phyloP scores from a whole-genome alignment of 768 basidiomycete species.

The Boletus edulis region DNA sequence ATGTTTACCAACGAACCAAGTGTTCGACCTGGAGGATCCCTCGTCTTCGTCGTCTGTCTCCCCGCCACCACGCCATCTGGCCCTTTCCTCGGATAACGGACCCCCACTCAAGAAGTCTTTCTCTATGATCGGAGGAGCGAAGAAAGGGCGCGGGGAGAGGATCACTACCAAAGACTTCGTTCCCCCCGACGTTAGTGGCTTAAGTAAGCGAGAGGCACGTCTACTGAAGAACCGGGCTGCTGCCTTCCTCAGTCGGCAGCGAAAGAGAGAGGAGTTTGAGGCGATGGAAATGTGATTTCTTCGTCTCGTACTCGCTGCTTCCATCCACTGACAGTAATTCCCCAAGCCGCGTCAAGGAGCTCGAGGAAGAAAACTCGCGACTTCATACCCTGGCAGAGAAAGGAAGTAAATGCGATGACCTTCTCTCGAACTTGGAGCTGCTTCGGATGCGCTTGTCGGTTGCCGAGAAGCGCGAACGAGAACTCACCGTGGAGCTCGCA shows the following conservation, averaged over 20 bases:
- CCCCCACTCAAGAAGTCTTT: constrained; percentile 39
- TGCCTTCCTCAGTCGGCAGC: constrained; percentile 86
- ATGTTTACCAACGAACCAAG: constrained; percentile 68
- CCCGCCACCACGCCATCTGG: constrained; percentile 30
- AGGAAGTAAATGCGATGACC: constrained; percentile 37
- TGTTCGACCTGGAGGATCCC: constrained; percentile 54
- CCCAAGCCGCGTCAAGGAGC: constrained; percentile 73
- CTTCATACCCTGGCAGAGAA: constrained; percentile 59
- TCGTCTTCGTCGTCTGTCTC: constrained; percentile 36
- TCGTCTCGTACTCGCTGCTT: constrained; percentile 4
- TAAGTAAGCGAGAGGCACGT: constrained; percentile 87
- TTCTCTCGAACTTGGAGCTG: constrained; percentile 61
- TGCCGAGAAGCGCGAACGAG: constrained; percentile 63
- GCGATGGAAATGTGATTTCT: constrained; percentile 80
- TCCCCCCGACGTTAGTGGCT: constrained; percentile 83
- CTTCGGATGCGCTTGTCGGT: constrained; percentile 64
- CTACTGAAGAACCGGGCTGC: constrained; percentile 91
- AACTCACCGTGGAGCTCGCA: constrained; percentile 62
- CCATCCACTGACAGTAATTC: constrained; percentile 17
- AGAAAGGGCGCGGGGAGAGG: constrained; percentile 51
- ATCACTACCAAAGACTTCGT: constrained; percentile 78
- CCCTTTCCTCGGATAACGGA: constrained; percentile 34
- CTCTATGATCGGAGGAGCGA: constrained; percentile 41
- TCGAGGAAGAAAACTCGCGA: constrained; percentile 81
- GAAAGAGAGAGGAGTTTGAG: constrained; percentile 92